phyloP scores from a whole-genome alignment of 2,329 filamentous ascomycete species.

The Orbilia ellipsospora region DNA sequence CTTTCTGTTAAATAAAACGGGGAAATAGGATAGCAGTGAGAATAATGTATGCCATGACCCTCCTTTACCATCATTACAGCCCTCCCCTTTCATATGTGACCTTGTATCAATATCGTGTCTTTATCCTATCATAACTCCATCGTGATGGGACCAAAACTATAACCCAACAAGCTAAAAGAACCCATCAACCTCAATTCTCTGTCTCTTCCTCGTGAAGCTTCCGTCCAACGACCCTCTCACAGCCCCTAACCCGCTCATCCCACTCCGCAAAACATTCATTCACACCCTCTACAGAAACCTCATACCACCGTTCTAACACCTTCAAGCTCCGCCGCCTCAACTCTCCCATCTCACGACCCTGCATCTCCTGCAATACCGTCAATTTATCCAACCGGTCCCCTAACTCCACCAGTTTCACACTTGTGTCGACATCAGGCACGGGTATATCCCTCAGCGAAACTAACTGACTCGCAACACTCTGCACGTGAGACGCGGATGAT shows the following conservation, averaged over 20 bases:
- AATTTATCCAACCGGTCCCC: conserved; percentile 72
- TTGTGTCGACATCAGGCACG: conserved; percentile 69
- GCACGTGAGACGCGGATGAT: conserved; percentile 69
- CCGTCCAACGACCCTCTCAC: conserved; percentile 53
- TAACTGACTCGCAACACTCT: conserved; percentile 69
- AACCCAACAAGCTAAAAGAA: too few relatives aligned
- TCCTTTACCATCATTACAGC: not conserved
- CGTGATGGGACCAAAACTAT: too few relatives aligned
- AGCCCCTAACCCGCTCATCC: conserved; percentile 57
- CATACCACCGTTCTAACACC: conserved; percentile 77
- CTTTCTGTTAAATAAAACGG: not conserved
- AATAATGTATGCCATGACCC: conserved; percentile 42
- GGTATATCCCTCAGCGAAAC: conserved; percentile 70
- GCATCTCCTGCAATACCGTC: conserved; percentile 71
- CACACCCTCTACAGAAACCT: conserved; percentile 73
- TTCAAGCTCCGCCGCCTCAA: conserved; percentile 73
- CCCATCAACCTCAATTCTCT: too few relatives aligned
- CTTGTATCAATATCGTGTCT: too few relatives aligned
- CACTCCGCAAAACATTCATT: conserved; percentile 59
- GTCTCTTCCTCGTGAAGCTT: conserved; percentile 10
- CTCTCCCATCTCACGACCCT: conserved; percentile 72
- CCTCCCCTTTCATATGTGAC: too few relatives aligned
- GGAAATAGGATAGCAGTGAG: not conserved
- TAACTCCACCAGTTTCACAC: conserved; percentile 70
- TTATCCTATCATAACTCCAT: too few relatives aligned